Conservation (phyloP, 192 early-diverging fungal genomes). For the Entomortierella lignicola region DNA sequence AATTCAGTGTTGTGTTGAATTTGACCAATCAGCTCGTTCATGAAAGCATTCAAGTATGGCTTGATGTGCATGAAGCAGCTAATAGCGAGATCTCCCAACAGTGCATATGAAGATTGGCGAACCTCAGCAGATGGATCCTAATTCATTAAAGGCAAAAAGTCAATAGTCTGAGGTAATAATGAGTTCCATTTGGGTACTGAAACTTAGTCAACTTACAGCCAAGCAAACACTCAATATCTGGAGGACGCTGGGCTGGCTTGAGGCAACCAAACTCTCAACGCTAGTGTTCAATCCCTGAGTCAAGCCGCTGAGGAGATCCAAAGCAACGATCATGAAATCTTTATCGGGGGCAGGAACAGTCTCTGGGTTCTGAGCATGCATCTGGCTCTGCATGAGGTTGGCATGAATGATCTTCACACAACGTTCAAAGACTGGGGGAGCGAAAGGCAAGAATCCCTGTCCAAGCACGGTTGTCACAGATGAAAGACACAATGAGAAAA, state of each 20-base stretch:
- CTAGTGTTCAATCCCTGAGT: constrained; percentile 88
- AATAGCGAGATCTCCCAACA: constrained; percentile 97
- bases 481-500: constrained; percentile 76
- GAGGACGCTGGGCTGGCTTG: constrained; percentile 76
- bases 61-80: constrained; percentile 84
- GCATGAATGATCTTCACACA: constrained; percentile 89
- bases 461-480: constrained; percentile 90
- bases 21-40: constrained; percentile 80
- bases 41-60: constrained; percentile 83
- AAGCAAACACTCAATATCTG: constrained; percentile 87
- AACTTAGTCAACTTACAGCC: constrained; percentile 61
- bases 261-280: constrained; percentile 81
- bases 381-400: constrained; percentile 78
- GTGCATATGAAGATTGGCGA: constrained; percentile 94
- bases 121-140: constrained; percentile 81
- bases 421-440: constrained; percentile 86
- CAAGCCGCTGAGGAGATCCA: constrained; percentile 95
- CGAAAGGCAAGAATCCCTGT: constrained; percentile 86
- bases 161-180: not conserved
- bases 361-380: constrained; percentile 59
- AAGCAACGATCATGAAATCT: constrained; percentile 96
- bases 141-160: not conserved
- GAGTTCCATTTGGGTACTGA: too few species aligned
- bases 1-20: constrained; percentile 80
- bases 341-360: constrained; percentile 82